Evolutionary conservation across 1,284 basidiomycete genomes (phyloP), one percentile per base, ranked within the genome.

Genomic region (Leucoagaricus sp.): DNA sequence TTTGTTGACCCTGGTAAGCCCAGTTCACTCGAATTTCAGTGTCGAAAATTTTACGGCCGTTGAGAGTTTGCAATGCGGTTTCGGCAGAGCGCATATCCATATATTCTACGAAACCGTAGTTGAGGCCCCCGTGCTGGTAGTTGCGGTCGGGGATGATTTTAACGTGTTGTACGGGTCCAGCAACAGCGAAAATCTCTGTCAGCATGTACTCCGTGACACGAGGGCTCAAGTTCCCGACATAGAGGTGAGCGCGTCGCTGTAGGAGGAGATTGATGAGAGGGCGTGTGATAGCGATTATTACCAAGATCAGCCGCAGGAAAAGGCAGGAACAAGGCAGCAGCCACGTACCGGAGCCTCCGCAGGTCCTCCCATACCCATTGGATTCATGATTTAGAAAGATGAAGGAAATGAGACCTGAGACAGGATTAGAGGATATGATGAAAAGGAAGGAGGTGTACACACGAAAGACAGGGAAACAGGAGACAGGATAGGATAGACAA

Each of bases 81-180:
- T 99, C 96, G 31, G 96, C 96, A 31, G 94, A 91, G 60, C 93
- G 89, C 91, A 98, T 96, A 73, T 98, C 95, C 72, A 91, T 89
- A 77, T 96, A 97, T 77, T 96, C 94, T 72, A 97, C 96, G 75
- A 96, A 98, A 64, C 96, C 96, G 70, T 98, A 99, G 81, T 97
- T 98, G 74, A 96, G 89, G 57, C 94, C 95, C 58, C 94, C 96
- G 70, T 97, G 95, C 75, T 96, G 93, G 73, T 94, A 97, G 80
- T 96, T 98, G 66, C 94, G 87, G 78, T 98, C 96, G 44, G 95
- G 94, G 70, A 99, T 97, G 72, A 99, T 98, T 86, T 98, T 98
- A 72, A 97, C 96, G 67, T 94, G 91, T 73, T 96, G 93, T 61
- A 98, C 94, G 59, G 91, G 88, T 40, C 96, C 96, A 67, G 94